Conservation (phyloP, 2,329 filamentous ascomycete genomes). For the Tolypocladium guangdongense region DNA sequence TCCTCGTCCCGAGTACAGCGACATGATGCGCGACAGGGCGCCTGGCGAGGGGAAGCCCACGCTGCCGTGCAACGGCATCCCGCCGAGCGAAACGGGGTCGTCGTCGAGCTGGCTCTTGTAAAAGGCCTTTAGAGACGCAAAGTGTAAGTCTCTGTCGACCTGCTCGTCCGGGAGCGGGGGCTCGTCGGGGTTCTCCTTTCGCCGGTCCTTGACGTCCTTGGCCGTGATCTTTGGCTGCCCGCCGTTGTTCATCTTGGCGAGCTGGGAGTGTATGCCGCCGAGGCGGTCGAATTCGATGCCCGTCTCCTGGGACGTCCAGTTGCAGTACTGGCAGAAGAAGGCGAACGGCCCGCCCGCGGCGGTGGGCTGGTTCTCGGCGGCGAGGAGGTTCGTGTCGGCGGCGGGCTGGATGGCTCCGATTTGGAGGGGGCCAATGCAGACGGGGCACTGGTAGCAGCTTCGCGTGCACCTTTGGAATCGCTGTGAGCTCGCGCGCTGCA, state of each 20-base stretch:
- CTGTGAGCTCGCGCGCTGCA: conserved; percentile 6
- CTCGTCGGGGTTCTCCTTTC: conserved; percentile 32
- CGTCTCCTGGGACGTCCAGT: conserved; percentile 85
- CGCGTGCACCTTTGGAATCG: conserved; percentile 59
- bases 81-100: conserved; percentile 38
- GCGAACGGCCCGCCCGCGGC: conserved; percentile 51
- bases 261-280: conserved; percentile 73
- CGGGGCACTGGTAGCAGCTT: conserved; percentile 90
- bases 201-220: conserved; percentile 40
- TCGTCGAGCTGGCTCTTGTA: conserved; percentile 71
- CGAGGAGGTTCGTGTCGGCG: conserved; percentile 31
- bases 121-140: conserved; percentile 64
- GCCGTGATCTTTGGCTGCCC: conserved; percentile 38
- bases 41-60: conserved; percentile 62
- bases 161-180: conserved; percentile 29
- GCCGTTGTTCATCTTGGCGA: conserved; percentile 59
- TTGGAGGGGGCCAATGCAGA: conserved; percentile 71
- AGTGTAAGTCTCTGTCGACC: conserved; percentile 58
- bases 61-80: conserved; percentile 27
- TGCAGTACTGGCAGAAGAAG: conserved; percentile 80
- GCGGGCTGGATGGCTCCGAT: conserved; percentile 59
- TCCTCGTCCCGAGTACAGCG: conserved; percentile 62
- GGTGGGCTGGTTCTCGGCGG: conserved; percentile 24
- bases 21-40: conserved; percentile 82
- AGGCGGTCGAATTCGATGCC: conserved; percentile 84